Base-by-base conservation (phyloP, 1,139 yeast species). In the Pneumocystis canis region DNA sequence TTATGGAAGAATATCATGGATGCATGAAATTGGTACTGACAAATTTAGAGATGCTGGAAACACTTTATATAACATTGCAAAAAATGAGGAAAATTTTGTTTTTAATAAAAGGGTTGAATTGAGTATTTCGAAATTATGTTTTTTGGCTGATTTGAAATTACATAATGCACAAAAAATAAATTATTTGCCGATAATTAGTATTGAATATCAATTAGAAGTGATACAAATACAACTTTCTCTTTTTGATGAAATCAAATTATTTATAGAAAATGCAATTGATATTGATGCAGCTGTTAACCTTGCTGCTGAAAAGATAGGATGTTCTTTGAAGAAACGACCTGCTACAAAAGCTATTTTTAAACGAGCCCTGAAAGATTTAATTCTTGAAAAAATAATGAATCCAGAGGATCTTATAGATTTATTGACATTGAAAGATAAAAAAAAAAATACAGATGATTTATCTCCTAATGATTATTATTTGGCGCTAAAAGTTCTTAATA, bases 1-100 rank as follows among this genome's bases (percentile, higher is more conserved):
- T 64, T 81, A 83, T 61, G 80, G 82, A 3, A 75, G 79, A 58
- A 79, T 88, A 59, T 79, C 89, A 0, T 89, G 97, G 97, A 84
- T 89, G 53, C 79, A 82, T 65, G 81, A 85, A 64, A 72, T 88
- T 25, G 71, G 81, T 53, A 82, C 79, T 66, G 77, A 75, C 3
- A 77, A 83, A 4, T 85, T 79, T 70, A 66, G 65, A 3, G 70
- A 72, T 2, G 92, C 90, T 0, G 77, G 85, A 0, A 69, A 72
- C 7, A 76, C 79, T 0, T 74, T 88, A 32, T 60, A 41, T 9
- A 67, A 72, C 4, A 77, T 82, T 6, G 78, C 81, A 3, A 69
- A 74, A 7, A 70, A 73, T n/a, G 69, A 71, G 1, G 77, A 76
- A 30, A 83, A 80, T 25, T 72, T 75, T 16, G 75, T 81, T 61